These are phyloP conservation scores for Agapanthus africanus DNA, from an alignment of 106 monocot species.

Conservation along the genomic window DNA sequence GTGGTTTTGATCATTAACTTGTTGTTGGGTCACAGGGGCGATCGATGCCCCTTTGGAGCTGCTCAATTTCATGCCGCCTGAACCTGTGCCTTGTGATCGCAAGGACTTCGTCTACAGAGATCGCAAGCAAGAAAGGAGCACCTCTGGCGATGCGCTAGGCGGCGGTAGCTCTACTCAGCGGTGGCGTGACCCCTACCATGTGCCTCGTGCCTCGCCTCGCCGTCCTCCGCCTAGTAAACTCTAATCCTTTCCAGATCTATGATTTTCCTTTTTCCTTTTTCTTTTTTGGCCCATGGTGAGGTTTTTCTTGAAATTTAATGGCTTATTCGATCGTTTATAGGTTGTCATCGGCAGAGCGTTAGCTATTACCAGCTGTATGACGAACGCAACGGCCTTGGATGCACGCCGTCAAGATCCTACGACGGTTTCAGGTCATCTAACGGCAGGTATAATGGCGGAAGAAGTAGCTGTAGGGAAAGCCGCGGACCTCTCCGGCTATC, in stretches of 20 bases:
- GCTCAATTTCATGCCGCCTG: conserved; percentile 72
- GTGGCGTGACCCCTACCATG: conserved; percentile 63
- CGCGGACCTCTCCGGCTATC: conserved; percentile 46
- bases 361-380: conserved; percentile 39
- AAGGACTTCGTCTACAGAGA: conserved; percentile 58
- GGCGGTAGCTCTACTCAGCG: conserved; percentile 18
- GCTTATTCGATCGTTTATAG: conserved; percentile 20
- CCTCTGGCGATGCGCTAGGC: conserved; percentile 25
- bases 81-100: conserved; percentile 68
- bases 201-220: conserved; percentile 47
- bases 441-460: conserved; percentile 29
- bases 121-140: conserved; percentile 46
- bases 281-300: not conserved
- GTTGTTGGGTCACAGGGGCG: conserved; percentile 14
- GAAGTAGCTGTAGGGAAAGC: conserved; percentile 17
- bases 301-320: not conserved
- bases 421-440: conserved; percentile 31
- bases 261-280: not conserved
- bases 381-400: conserved; percentile 31
- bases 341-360: conserved; percentile 42
- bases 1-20: conserved; percentile 1
- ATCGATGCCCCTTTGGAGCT: conserved; percentile 43
- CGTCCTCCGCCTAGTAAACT: conserved; percentile 37
- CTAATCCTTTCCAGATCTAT: conserved; percentile 21
- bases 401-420: conserved; percentile 39